Evolutionary conservation across 768 basidiomycete genomes (phyloP).

Genomic region (Dictyophora rubrovolvata): DNA sequence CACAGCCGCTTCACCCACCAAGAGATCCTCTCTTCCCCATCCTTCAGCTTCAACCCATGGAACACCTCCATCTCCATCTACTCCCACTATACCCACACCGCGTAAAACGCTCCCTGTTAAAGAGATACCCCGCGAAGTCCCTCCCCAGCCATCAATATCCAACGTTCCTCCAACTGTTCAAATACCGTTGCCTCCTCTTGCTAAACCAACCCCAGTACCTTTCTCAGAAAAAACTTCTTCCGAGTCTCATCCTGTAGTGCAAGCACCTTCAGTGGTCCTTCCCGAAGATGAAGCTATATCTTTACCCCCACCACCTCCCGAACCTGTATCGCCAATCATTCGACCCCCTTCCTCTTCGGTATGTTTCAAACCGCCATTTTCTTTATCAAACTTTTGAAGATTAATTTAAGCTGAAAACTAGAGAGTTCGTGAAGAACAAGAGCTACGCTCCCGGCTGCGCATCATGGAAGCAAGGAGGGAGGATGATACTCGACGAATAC

Average conservation of each 20-base stretch:
- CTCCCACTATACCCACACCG: neutral
- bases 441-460: slow-evolving; percentile 72
- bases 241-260: neutral
- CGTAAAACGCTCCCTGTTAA: neutral
- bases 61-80: slow-evolving; percentile 30
- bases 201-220: neutral
- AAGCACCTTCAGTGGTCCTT: neutral
- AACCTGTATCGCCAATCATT: neutral
- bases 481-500: slow-evolving; percentile 77
- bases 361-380: neutral
- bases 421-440: slow-evolving; percentile 49
- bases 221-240: neutral
- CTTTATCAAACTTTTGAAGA: neutral
- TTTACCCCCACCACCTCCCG: neutral
- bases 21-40: slow-evolving; percentile 37
- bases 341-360: slow-evolving; percentile 1
- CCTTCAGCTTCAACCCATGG: slow-evolving; percentile 33
- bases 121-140: neutral
- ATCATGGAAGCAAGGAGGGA: slow-evolving; percentile 79
- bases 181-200: neutral
- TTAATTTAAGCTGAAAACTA: slow-evolving; percentile 1
- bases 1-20: slow-evolving; percentile 44
- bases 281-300: neutral
- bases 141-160: neutral
- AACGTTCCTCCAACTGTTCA: neutral